Percentiles rank a stretch among this genome's conserved stretches.
Evolutionary conservation across 2,329 filamentous ascomycete species (phyloP).

Genomic region (Phyllosticta citribraziliensis): DNA sequence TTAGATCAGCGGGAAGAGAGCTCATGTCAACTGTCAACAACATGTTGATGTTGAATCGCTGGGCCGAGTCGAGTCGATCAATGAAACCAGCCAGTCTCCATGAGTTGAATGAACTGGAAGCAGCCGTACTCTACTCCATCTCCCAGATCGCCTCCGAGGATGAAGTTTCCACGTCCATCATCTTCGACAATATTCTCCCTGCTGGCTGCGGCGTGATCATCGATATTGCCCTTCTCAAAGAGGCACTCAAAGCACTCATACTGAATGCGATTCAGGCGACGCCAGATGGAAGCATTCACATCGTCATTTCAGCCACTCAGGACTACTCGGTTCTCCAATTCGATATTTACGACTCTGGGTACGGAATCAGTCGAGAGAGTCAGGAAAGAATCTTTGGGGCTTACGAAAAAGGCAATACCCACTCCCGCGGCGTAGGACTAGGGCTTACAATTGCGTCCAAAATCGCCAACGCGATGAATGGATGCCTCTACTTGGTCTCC

Average conservation of each 20-base stretch:
- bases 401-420: constrained; percentile 33
- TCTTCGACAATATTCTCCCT: constrained; percentile 25
- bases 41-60: constrained; percentile 34
- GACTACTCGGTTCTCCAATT: constrained; percentile 25
- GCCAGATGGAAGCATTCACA: constrained; percentile 25
- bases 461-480: constrained; percentile 32
- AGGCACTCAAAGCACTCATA: constrained; percentile 34
- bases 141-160: constrained; percentile 21
- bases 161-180: constrained; percentile 19
- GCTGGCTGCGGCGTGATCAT: constrained; percentile 22
- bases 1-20: constrained; percentile 32
- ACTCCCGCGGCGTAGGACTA: constrained; percentile 33
- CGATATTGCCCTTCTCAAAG: constrained; percentile 31
- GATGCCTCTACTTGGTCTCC: constrained; percentile 28
- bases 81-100: constrained; percentile 18
- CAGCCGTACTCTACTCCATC: constrained; percentile 23
- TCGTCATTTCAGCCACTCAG: constrained; percentile 22
- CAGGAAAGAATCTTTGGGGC: constrained; percentile 33
- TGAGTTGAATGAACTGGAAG: constrained; percentile 24
- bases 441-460: constrained; percentile 35
- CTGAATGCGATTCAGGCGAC: constrained; percentile 34
- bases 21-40: constrained; percentile 37
- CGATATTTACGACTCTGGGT: constrained; percentile 36
- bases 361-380: constrained; percentile 28
- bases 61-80: constrained; percentile 25